Conservation (phyloP, 441 rosid species). For the Viola pubescens region DNA sequence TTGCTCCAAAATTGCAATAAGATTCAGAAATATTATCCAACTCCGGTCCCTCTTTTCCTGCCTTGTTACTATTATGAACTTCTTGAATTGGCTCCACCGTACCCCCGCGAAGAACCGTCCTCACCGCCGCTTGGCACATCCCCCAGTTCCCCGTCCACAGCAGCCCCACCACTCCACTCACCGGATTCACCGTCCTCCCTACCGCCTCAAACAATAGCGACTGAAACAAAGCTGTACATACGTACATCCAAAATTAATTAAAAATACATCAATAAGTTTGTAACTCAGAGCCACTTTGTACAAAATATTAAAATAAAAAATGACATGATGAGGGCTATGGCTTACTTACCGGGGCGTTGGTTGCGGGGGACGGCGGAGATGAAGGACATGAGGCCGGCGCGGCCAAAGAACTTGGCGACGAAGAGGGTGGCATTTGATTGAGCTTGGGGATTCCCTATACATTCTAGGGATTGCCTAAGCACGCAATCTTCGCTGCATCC, state of each 20-base stretch:
- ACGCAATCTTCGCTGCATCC: constrained; percentile 40
- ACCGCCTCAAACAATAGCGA: constrained; percentile 53
- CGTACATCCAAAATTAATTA: neutral
- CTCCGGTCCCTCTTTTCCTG: constrained; percentile 22
- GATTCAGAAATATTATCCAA: constrained; percentile 26
- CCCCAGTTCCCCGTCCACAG: constrained; percentile 46
- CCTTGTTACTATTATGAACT: constrained; percentile 1
- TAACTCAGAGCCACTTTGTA: no score
- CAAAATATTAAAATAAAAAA: neutral
- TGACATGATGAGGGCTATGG: neutral
- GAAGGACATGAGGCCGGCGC: constrained; percentile 45
- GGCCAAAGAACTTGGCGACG: constrained; percentile 52
- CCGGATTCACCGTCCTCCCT: constrained; percentile 43
- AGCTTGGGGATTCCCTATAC: constrained; percentile 34
- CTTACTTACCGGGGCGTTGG: constrained; percentile 35
- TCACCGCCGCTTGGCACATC: constrained; percentile 36
- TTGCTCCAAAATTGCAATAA: constrained; percentile 5
- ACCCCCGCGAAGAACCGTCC: constrained; percentile 35
- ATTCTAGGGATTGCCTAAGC: constrained; percentile 37
- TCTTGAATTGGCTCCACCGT: constrained; percentile 35
- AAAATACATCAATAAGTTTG: neutral
- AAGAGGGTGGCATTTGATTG: constrained; percentile 50
- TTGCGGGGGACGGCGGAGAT: constrained; percentile 33
- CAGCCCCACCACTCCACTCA: constrained; percentile 41
- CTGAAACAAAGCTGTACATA: constrained; percentile 31